Conservation (phyloP, 352 stramenopile genomes). For the Blastocystis sp. region DNA sequence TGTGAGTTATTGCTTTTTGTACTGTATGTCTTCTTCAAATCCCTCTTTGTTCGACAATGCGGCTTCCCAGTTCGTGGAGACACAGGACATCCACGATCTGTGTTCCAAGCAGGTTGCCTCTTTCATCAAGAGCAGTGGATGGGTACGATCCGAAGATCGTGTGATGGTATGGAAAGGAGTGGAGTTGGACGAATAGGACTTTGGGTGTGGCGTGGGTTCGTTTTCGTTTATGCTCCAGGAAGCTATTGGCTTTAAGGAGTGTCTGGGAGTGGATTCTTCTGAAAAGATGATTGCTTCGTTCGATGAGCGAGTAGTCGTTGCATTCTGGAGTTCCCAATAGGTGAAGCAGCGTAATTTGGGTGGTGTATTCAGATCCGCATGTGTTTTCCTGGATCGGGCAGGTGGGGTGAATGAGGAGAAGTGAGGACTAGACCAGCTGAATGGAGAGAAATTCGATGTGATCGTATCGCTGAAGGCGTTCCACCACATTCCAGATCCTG, state of each 20-base stretch:
- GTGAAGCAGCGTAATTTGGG: background rate
- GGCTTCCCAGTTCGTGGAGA: constrained; percentile 10
- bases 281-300: constrained; percentile 46
- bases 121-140: background rate
- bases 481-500: constrained; percentile 52
- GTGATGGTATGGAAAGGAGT: constrained; percentile 6
- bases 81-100: constrained; percentile 48
- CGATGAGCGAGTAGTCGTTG: constrained; percentile 2
- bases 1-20: background rate
- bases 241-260: background rate
- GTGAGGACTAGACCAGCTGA: background rate
- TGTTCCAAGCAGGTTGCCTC: constrained; percentile 49
- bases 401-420: background rate
- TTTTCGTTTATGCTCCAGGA: constrained; percentile 51
- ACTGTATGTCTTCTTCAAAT: background rate
- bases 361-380: background rate
- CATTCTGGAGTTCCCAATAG: background rate
- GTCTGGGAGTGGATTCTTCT: constrained; percentile 52
- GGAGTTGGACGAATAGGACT: background rate
- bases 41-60: constrained; percentile 22
- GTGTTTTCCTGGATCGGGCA: constrained; percentile 23
- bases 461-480: constrained; percentile 63
- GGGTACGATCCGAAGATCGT: background rate
- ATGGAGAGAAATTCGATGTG: constrained; percentile 40
- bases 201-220: constrained; percentile 60